A percentile compares a stretch with the other conserved stretches of the same genome.
These are phyloP conservation scores for Apiospora kogelbergensis DNA, from an alignment of 2,329 filamentous ascomycete species.

Conservation along the genomic window DNA sequence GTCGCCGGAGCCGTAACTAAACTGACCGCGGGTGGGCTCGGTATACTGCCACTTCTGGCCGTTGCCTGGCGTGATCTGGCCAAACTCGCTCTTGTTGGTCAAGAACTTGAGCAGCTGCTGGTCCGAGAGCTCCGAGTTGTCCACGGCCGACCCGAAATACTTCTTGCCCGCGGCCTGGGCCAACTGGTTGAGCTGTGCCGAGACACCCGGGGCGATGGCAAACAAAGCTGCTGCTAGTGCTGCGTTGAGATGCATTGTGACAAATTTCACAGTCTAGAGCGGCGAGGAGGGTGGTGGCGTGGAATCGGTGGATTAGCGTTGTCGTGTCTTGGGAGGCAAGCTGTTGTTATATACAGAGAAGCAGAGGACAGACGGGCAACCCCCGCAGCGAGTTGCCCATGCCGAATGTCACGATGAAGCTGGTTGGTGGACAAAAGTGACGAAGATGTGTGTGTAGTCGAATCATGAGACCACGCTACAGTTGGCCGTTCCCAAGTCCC, in stretches of 20 bases:
- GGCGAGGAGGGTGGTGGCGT: not conserved
- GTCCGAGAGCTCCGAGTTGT: constrained; percentile 57
- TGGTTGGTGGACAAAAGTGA: constrained; percentile 3
- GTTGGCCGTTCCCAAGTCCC: not conserved
- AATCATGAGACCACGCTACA: not conserved
- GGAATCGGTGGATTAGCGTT: not conserved
- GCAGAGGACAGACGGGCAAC: not conserved
- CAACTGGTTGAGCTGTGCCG: constrained; percentile 47
- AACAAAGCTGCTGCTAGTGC: not conserved
- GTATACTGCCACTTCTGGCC: constrained; percentile 63
- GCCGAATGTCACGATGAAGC: not conserved
- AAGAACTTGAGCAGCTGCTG: constrained; percentile 55
- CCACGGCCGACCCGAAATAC: constrained; percentile 66
- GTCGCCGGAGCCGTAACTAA: constrained; percentile 59
- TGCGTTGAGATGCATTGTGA: constrained; percentile 1
- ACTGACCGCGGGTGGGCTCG: constrained; percentile 56
- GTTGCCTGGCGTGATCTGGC: constrained; percentile 64
- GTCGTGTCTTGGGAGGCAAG: not conserved
- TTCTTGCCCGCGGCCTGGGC: constrained; percentile 56
- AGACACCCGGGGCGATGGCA: constrained; percentile 18
- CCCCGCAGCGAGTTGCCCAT: not conserved
- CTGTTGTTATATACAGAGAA: not conserved
- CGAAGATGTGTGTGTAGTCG: not conserved
- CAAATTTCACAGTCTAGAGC: not conserved
- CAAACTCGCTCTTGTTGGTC: constrained; percentile 57